phyloP scores from a whole-genome alignment of 345 rosid genomes.

The Conringia planisiliqua region DNA sequence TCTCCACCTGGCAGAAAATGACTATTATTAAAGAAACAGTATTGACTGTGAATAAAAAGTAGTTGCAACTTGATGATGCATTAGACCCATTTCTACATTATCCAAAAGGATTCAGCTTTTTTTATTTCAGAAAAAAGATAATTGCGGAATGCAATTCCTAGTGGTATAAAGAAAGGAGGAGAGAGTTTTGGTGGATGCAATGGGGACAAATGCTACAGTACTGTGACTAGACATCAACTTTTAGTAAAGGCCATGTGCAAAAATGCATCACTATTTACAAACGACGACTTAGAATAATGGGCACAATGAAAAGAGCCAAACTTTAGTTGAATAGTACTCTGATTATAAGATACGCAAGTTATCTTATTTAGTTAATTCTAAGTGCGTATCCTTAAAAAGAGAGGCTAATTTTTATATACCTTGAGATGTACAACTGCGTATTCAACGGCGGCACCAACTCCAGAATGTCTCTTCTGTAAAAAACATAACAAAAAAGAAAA shows the following conservation, averaged over 20 bases:
- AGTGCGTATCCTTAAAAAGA: conserved; percentile 18
- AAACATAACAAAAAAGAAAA: neutral
- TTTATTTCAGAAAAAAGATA: neutral
- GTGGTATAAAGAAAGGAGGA: conserved; percentile 7
- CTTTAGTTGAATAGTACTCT: neutral
- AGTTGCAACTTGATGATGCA: conserved; percentile 4
- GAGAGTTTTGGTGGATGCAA: conserved; percentile 1
- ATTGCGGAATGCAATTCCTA: neutral
- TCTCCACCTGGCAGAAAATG: conserved; percentile 47
- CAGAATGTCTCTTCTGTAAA: conserved; percentile 34
- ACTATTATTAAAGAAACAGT: neutral
- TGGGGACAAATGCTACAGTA: conserved; percentile 6
- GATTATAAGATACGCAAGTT: conserved; percentile 3
- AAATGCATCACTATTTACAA: conserved; percentile 1
- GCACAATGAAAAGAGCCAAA: neutral
- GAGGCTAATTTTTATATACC: conserved; percentile 36
- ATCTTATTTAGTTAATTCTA: neutral
- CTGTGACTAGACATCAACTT: conserved; percentile 26
- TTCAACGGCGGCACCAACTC: conserved; percentile 79
- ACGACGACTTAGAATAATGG: conserved; percentile 8
- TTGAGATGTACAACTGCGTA: conserved; percentile 96
- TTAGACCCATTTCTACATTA: conserved; percentile 12
- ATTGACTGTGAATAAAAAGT: neutral
- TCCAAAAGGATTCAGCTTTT: conserved; percentile 12
- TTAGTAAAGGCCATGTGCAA: conserved; percentile 18